A percentile compares a stretch with the other conserved stretches of the same genome.
Conservation (phyloP, 169 alveolate species). For the Eimeria sp. region DNA sequence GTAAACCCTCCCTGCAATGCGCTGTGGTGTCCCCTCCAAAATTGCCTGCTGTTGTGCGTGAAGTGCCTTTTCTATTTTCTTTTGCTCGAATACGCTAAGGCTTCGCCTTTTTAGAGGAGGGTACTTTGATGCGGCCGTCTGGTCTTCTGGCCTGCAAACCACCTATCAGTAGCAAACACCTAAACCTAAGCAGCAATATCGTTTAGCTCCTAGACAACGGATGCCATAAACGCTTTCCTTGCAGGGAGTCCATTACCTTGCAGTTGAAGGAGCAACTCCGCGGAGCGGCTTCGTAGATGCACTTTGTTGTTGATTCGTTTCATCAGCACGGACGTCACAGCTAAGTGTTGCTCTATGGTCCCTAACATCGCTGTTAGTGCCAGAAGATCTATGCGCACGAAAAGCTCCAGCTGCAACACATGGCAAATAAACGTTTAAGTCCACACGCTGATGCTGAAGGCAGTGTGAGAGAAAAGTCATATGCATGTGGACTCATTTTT, state of each 20-base stretch:
- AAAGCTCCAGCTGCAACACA: slow-evolving; percentile 15
- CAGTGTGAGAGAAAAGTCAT: not conserved
- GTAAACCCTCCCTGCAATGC: slow-evolving; percentile 74
- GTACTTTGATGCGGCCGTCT: not conserved
- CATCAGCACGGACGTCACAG: not conserved
- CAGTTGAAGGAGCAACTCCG: slow-evolving; percentile 4
- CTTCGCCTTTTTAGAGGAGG: slow-evolving; percentile 27
- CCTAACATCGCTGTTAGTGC: not conserved
- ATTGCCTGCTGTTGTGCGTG: slow-evolving; percentile 56
- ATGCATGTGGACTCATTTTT: not conserved
- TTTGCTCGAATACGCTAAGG: slow-evolving; percentile 75
- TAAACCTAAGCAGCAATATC: not conserved
- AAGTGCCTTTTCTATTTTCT: slow-evolving; percentile 64
- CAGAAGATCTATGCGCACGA: not conserved
- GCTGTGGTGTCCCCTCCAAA: slow-evolving; percentile 68
- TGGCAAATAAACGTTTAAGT: not conserved
- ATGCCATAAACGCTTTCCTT: not conserved
- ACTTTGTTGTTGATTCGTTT: not conserved
- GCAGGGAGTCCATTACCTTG: slow-evolving; percentile 13
- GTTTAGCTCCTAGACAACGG: not conserved
- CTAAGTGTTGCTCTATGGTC: not conserved
- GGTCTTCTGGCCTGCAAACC: slow-evolving; percentile 44
- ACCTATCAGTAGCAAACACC: not conserved
- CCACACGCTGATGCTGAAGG: not conserved
- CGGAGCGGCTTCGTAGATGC: not conserved